Conservation (phyloP, 1,139 yeast species). For the Debaryomycetaceae sp. region DNA sequence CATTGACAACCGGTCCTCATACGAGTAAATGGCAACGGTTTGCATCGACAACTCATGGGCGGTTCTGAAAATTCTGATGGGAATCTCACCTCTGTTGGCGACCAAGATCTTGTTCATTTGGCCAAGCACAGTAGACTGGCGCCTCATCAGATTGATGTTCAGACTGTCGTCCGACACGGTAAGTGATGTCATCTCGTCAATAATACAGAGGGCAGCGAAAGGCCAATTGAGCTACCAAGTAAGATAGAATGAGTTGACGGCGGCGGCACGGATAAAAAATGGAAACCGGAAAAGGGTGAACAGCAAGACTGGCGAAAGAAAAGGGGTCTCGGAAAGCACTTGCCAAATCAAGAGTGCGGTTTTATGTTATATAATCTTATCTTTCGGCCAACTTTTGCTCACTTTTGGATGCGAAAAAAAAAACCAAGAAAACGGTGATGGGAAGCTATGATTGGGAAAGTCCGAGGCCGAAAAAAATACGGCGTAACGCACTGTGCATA, state of each 20-base stretch:
- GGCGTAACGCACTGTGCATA: slow-evolving; percentile 3
- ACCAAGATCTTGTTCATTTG: slow-evolving; percentile 75
- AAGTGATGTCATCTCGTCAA: slow-evolving; percentile 3
- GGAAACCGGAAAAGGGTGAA: slow-evolving; percentile 1
- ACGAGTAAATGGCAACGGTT: slow-evolving; percentile 95
- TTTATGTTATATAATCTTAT: slow-evolving; percentile 1
- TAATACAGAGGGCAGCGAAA: background rate
- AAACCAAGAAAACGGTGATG: slow-evolving; percentile 4
- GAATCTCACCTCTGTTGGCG: slow-evolving; percentile 96
- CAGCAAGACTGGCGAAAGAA: background rate
- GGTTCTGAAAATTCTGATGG: slow-evolving; percentile 86
- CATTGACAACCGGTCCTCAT: slow-evolving; percentile 92
- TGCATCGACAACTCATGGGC: slow-evolving; percentile 98
- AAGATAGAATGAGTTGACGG: slow-evolving; percentile 1
- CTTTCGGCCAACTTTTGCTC: background rate
- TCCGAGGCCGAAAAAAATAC: slow-evolving; percentile 9
- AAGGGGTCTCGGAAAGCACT: slow-evolving; percentile 3
- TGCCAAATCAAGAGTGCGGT: background rate
- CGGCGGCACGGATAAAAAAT: too few species aligned
- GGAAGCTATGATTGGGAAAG: slow-evolving; percentile 9
- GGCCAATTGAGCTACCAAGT: slow-evolving; percentile 1
- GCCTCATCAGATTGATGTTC: slow-evolving; percentile 51
- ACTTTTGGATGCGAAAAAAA: background rate
- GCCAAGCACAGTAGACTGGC: slow-evolving; percentile 59
- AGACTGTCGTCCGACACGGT: slow-evolving; percentile 13